Evolutionary conservation across 768 basidiomycete species (phyloP).

Genomic region (Tephrocybe sp.): DNA sequence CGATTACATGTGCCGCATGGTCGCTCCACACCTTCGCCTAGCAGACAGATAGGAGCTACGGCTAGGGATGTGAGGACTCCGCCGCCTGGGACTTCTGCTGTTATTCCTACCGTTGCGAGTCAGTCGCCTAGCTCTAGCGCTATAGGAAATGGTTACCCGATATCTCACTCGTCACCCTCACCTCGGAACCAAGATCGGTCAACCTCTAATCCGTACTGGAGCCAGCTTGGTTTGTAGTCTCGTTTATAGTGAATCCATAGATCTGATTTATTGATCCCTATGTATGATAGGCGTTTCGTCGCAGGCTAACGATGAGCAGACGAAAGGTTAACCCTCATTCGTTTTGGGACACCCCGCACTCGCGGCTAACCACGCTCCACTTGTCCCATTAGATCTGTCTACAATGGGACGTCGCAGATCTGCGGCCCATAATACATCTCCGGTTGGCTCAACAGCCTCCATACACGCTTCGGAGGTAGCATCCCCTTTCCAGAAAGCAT

Average conservation of each 20-base stretch:
- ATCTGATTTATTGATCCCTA: background rate
- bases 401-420: constrained; percentile 14
- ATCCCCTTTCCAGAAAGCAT: background rate
- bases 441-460: constrained; percentile 4
- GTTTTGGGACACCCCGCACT: background rate
- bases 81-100: background rate
- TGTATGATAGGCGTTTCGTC: background rate
- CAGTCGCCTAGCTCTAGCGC: background rate
- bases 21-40: constrained; percentile 30
- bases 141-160: background rate
- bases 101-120: background rate
- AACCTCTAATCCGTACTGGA: constrained; percentile 2
- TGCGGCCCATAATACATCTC: constrained; percentile 5
- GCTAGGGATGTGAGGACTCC: constrained; percentile 6
- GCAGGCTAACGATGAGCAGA: constrained; percentile 11
- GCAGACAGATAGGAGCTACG: constrained; percentile 12
- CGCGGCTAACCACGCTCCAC: background rate
- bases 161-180: constrained; percentile 4
- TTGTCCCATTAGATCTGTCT: constrained; percentile 14
- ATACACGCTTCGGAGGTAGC: constrained; percentile 9
- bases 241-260: background rate
- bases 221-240: constrained; percentile 1
- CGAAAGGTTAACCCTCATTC: constrained; percentile 13
- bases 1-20: constrained; percentile 42
- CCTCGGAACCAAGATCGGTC: constrained; percentile 2